Evolutionary conservation across 2,329 filamentous ascomycete genomes (phyloP), one percentile per base, ranked within the genome.

Genomic region (Xylaria sp.): DNA sequence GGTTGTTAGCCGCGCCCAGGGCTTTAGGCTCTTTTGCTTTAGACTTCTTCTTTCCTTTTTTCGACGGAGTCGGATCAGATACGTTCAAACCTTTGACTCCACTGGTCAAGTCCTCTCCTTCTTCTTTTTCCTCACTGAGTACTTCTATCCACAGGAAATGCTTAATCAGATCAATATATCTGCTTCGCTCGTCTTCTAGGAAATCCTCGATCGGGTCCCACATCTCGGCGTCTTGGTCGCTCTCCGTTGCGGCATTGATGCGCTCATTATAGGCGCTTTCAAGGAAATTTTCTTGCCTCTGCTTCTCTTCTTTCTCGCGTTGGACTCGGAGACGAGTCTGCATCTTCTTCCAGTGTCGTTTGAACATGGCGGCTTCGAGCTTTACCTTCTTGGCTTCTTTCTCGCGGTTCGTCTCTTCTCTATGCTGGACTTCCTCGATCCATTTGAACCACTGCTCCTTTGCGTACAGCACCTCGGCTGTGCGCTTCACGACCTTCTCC

Each of bases 191-290:
- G 47, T 84, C 81, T 67, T 84, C 81, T 48, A 83, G 69, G 2
- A 83, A 78, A 71, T 85, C 82, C 42, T 84, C 81, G 59, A 85
- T 83, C 6, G 83, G 84, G 76, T 86, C 83, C 83, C 83, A 86
- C 44, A 80, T 76, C 66, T 79, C 80, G 27, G 79, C 78, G 35
- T 79, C 75, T 25, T 77, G 75, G 32, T 79, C 79, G 27, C 75
- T 77, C 55, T 79, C 78, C 21, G 70, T 66, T 5, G 69, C 55
- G n/a, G 79, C 75, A 25, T 74, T 77, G 55, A 82, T 72, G 0
- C 82, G 77, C 68, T 85, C 81, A 58, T 78, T 76, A 71, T 82
- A 84, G 1, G 77, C 78, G 51, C 80, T 73, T 40, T 85, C 79
- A 5, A 86, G 77, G 65, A 80, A 84, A 6, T 78, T 77, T 53